Base-by-base conservation (phyloP, 2,329 filamentous ascomycete species). In the Calycina marina region DNA sequence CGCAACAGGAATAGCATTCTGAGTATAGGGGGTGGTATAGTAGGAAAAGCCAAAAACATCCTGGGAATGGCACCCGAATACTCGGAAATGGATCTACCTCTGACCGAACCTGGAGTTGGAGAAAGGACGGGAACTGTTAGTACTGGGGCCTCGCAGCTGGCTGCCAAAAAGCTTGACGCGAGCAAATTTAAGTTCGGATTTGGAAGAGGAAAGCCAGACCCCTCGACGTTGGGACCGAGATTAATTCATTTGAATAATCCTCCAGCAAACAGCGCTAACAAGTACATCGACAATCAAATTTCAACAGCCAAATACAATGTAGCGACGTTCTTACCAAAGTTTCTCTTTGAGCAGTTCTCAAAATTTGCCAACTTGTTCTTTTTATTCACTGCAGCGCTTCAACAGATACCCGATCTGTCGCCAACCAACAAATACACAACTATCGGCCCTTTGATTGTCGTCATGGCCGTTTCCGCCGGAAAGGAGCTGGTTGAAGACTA, bases 301-400 rank as follows among this genome's bases (percentile, higher is more conserved):
- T 96, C 88, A 25, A 98, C 90, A 4, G 80, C 90, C 41, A 98
- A 98, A 59, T 98, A 98, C 70, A 98, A 96, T 56, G 49, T 84
- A 51, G 67, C 82, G 34, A 93, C 85, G 13, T 98, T 98, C 56
- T 54, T 96, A 12, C 90, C 90, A 31, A 98, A 98, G 58, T 98
- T 98, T 59, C 65, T 98, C 35, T 85, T 88, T 56, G 90, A 98
- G 57, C 90, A 98, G 55, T 98, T 98, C 60, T 94, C 86, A 40
- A 98, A 94, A 64, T 93, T 94, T 58, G 90, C 90, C 63, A 98
- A 98, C 59, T 60, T 98, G 51, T 98, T 98, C 65, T 98, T 98
- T 79, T 71, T 98, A 54, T 96, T 98, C 57, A 98, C 90, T 22
- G 86, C 90, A 11, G 77, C 73, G 25, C 62, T 98, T 28, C 90